phyloP scores from a whole-genome alignment of 768 basidiomycete species.

The Naganishia vaughanmartiniae region DNA sequence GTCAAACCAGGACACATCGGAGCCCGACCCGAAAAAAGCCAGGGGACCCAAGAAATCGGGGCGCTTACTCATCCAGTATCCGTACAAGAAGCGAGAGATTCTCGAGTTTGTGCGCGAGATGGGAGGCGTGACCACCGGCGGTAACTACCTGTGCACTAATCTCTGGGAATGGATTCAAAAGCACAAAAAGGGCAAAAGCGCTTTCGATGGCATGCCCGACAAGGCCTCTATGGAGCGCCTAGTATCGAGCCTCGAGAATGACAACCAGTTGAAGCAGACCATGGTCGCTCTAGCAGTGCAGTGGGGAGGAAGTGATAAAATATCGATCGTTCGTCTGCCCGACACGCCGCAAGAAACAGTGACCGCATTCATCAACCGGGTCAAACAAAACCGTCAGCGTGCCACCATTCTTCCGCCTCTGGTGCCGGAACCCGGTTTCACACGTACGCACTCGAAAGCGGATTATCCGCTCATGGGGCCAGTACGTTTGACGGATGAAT shows the following conservation, averaged over 20 bases:
- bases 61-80: conserved; percentile 50
- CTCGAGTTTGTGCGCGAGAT: conserved; percentile 2
- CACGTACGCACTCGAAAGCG: conserved; percentile 14
- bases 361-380: conserved; percentile 61
- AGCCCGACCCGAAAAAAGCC: conserved; percentile 34
- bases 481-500: conserved; percentile 16
- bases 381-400: conserved; percentile 52
- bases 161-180: conserved; percentile 4
- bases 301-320: conserved; percentile 7
- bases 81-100: conserved; percentile 10
- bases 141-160: background rate
- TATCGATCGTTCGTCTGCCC: conserved; percentile 60
- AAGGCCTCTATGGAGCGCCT: conserved; percentile 14
- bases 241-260: conserved; percentile 4
- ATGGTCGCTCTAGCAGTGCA: conserved; percentile 2
- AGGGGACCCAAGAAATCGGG: conserved; percentile 1
- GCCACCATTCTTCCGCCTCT: conserved; percentile 62
- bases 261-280: background rate
- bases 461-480: background rate
- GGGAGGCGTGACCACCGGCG: conserved; percentile 16
- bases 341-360: conserved; percentile 60
- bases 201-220: conserved; percentile 1
- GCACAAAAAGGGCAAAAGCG: background rate
- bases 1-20: conserved; percentile 31
- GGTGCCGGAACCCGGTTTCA: conserved; percentile 51